phyloP scores from a whole-genome alignment of 2,329 filamentous ascomycete species.

The Venturia carpophila region DNA sequence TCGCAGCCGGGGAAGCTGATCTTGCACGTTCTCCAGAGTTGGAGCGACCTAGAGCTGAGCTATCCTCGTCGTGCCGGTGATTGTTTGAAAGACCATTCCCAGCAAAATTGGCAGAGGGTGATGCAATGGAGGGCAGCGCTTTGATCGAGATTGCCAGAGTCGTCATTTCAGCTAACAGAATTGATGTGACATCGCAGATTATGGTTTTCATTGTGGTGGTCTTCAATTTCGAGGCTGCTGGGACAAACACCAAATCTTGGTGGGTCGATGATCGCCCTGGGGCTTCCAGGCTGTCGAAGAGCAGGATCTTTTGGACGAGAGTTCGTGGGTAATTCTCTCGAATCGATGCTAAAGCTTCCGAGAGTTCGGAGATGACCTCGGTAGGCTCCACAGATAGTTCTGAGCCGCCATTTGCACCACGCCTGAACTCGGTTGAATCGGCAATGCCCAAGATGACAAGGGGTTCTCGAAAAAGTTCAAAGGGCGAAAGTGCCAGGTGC shows the following conservation, averaged over 20 bases:
- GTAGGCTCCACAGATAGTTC: conserved; percentile 17
- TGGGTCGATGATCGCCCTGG: conserved; percentile 46
- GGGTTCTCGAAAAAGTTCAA: conserved; percentile 82
- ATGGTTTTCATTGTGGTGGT: conserved; percentile 56
- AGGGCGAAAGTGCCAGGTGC: conserved; percentile 73
- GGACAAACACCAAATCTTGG: conserved; percentile 64
- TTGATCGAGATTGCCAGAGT: conserved; percentile 42
- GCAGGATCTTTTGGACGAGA: conserved; percentile 66
- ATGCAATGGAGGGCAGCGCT: conserved; percentile 57
- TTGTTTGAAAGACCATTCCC: neutral
- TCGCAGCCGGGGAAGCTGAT: conserved; percentile 32
- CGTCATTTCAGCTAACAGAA: conserved; percentile 40
- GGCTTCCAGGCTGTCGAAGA: conserved; percentile 59
- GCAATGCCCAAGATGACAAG: conserved; percentile 77
- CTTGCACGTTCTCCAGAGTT: conserved; percentile 15
- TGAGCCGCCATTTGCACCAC: conserved; percentile 16
- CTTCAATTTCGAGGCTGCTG: conserved; percentile 58
- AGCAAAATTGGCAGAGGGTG: conserved; percentile 8
- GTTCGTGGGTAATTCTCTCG: conserved; percentile 67
- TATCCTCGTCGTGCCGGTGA: conserved; percentile 6
- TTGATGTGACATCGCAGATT: conserved; percentile 39
- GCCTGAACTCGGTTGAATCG: conserved; percentile 62
- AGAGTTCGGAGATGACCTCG: conserved; percentile 33
- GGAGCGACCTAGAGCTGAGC: neutral
- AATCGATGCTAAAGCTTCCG: conserved; percentile 61